These are phyloP conservation scores for Botrytis cinerea DNA, from an alignment of 2,329 filamentous ascomycete species.

Conservation along the genomic window DNA sequence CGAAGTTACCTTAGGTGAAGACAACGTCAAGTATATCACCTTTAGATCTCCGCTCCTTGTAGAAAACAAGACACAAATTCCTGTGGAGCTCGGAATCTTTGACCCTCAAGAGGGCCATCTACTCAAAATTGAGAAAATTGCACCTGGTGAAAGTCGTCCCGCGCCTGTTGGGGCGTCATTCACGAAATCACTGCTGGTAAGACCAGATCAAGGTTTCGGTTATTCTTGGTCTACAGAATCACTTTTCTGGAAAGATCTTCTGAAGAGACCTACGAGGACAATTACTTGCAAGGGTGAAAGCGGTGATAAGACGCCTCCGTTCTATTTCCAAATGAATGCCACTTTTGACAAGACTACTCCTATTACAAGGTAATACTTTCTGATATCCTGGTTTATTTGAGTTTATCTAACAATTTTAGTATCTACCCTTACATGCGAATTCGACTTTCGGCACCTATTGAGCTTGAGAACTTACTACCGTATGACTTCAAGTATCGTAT, in stretches of 20 bases:
- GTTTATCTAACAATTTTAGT: constrained; percentile 48
- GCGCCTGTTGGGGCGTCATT: constrained; percentile 91
- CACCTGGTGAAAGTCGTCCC: constrained; percentile 85
- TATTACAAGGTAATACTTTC: constrained; percentile 61
- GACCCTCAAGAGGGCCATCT: constrained; percentile 84
- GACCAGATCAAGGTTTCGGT: constrained; percentile 93
- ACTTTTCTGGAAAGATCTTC: constrained; percentile 88
- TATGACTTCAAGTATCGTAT: constrained; percentile 99
- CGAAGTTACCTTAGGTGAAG: constrained; percentile 83
- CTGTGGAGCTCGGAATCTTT: constrained; percentile 89
- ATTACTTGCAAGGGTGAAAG: constrained; percentile 86
- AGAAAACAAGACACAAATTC: constrained; percentile 96
- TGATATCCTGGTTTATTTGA: background rate
- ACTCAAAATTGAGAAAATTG: constrained; percentile 96
- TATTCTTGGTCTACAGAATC: constrained; percentile 92
- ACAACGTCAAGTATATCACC: constrained; percentile 98
- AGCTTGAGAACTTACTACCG: constrained; percentile 89
- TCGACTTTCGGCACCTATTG: constrained; percentile 86
- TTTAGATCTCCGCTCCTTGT: constrained; percentile 88
- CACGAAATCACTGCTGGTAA: constrained; percentile 82
- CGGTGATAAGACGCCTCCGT: constrained; percentile 74
- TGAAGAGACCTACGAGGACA: constrained; percentile 81
- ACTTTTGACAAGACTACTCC: constrained; percentile 83
- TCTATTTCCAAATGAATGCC: constrained; percentile 95
- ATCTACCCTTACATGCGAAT: constrained; percentile 94